A percentile compares a stretch with the other conserved stretches of the same genome.
Conservation (phyloP, 108 stramenopile species). For the Skeletonema marinoi region DNA sequence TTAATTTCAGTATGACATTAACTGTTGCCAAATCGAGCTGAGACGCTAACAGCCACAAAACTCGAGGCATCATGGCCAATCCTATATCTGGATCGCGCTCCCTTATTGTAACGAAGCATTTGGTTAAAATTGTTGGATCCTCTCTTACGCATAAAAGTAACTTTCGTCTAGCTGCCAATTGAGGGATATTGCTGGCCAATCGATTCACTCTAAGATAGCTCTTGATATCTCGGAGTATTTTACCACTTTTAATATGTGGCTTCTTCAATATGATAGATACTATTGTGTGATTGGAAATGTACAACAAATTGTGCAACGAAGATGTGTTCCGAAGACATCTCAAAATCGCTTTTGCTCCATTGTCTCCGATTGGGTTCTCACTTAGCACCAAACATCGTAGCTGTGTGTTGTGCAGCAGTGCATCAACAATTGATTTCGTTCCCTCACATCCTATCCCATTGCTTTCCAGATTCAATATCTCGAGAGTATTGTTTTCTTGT, state of each 20-base stretch:
- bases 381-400: conserved; percentile 46
- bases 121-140: not conserved
- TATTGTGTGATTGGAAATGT: conserved; percentile 14
- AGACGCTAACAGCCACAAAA: no score
- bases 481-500: conserved; percentile 23
- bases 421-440: conserved; percentile 30
- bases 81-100: no score
- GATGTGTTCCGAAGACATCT: conserved; percentile 8
- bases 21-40: no score
- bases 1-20: no score
- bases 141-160: not conserved
- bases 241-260: conserved; percentile 1
- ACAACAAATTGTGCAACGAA: conserved; percentile 8
- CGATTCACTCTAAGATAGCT: conserved; percentile 20
- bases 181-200: not conserved
- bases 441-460: conserved; percentile 52
- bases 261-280: conserved; percentile 18
- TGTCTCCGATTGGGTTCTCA: conserved; percentile 49
- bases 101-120: no score
- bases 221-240: conserved; percentile 14
- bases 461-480: conserved; percentile 50
- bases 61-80: no score
- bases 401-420: conserved; percentile 27
- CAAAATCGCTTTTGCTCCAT: conserved; percentile 38
- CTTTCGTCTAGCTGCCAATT: conserved; percentile 3